Evolutionary conservation across 139 green algal genomes (phyloP), one percentile per base, ranked within the genome.

Genomic region (Monoraphidium neglectum): DNA sequence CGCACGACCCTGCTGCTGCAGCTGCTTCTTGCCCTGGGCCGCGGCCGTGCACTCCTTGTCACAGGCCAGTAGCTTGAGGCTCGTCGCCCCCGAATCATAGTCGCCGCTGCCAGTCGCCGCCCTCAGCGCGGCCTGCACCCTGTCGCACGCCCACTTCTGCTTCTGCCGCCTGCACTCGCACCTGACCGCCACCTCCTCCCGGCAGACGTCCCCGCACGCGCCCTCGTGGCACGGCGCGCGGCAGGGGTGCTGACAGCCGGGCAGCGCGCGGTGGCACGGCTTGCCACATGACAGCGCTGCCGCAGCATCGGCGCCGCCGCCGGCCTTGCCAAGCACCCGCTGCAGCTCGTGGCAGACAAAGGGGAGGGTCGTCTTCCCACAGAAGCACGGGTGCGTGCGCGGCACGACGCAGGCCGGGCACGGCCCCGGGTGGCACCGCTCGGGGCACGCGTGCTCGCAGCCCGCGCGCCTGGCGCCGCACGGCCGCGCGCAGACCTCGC

Each of bases 81-180:
- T 62, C 6, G 77, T 78, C 15, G 40, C 18, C n/a, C 60, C 82
- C 46, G 88, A 81, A 54, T 88, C 88, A 12, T 33, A 61, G 18
- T 53, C 62, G 13, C 46, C 28, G 63, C 69, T 71, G 70, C 82
- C 63, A 47, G 73, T 76, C 6, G 72, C 47, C 1, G 71, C 65
- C n/a, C 21, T 38, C 59, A 93, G 79, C 30, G 86, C 76, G 33
- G 66, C 72, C 65, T 86, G 87, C 43, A 92, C 90, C 70, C 77
- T 59, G 12, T 21, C 13, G 75, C 91, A 95, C 2, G 72, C 30
- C 86, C 88, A 85, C 78, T 91, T 90, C 23, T 81, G 64, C 60
- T 89, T 90, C 4, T 74, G 61, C 0, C 87, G 84, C 79, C 88
- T 89, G 84, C 91, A 95, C 33, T 6, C 46, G 76, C 91, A 95